Evolutionary conservation across 139 green algal genomes (phyloP).

Genomic region (Eudorina sp.): DNA sequence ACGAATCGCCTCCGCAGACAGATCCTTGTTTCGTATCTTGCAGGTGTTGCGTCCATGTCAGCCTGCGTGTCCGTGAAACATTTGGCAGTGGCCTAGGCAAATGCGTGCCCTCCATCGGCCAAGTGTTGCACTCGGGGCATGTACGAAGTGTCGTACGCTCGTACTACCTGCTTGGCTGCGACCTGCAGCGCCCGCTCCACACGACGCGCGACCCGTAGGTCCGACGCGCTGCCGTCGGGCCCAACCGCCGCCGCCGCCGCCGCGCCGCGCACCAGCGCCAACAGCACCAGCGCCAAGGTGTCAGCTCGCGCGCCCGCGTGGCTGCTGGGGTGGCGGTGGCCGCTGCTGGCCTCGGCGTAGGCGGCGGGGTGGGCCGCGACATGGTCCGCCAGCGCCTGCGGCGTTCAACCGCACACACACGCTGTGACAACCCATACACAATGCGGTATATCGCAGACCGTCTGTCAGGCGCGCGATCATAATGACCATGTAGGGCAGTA

Average conservation of each 20-base stretch:
- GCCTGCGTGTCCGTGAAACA: too few species aligned
- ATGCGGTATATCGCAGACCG: too few species aligned
- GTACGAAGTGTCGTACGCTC: too few species aligned
- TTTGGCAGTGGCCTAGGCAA: too few species aligned
- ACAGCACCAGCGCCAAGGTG: constrained; percentile 1
- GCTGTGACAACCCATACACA: too few species aligned
- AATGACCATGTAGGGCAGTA: too few species aligned
- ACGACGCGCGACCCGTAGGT: not conserved
- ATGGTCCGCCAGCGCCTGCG: not conserved
- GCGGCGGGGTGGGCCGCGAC: not conserved
- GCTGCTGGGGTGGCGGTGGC: not conserved
- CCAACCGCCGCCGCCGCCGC: not conserved
- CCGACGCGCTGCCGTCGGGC: not conserved
- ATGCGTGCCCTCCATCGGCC: too few species aligned
- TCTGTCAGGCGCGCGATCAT: too few species aligned
- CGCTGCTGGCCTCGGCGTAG: not conserved
- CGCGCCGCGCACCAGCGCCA: constrained; percentile 23
- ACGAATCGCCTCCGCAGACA: too few species aligned
- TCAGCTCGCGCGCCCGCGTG: not conserved
- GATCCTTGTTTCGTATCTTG: too few species aligned
- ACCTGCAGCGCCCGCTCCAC: constrained; percentile 19
- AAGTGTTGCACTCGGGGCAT: too few species aligned
- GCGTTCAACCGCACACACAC: not conserved
- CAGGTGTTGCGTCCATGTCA: too few species aligned
- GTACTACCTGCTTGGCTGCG: not conserved